phyloP scores from a whole-genome alignment of 1,284 basidiomycete species.

The Chalciporus sp. region DNA sequence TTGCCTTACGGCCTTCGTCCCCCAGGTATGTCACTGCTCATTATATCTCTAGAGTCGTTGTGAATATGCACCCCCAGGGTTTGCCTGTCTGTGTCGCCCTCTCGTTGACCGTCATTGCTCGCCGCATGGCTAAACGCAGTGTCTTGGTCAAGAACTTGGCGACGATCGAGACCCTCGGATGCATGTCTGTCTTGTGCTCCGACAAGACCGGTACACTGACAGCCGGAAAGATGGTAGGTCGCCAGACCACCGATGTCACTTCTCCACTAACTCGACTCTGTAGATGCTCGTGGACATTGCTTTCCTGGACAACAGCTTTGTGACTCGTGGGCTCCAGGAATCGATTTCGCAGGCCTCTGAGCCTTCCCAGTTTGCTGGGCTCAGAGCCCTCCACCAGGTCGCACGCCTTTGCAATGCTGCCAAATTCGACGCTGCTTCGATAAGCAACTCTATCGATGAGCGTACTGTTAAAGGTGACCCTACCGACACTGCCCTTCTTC shows the following conservation, averaged over 20 bases:
- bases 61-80: slow-evolving; percentile 32
- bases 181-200: slow-evolving; percentile 57
- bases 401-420: slow-evolving; percentile 62
- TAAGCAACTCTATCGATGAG: slow-evolving; percentile 36
- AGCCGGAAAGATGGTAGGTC: slow-evolving; percentile 41
- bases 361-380: not conserved
- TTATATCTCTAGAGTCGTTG: not conserved
- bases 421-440: slow-evolving; percentile 42
- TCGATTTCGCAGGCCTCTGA: slow-evolving; percentile 17
- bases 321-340: slow-evolving; percentile 26
- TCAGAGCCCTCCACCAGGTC: slow-evolving; percentile 41
- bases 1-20: slow-evolving; percentile 52
- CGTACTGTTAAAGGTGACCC: slow-evolving; percentile 58
- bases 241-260: not conserved
- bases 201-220: slow-evolving; percentile 57
- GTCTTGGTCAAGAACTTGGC: slow-evolving; percentile 62
- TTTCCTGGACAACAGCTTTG: slow-evolving; percentile 40
- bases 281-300: slow-evolving; percentile 45
- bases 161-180: slow-evolving; percentile 62
- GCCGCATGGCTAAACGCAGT: slow-evolving; percentile 51
- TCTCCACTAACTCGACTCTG: not conserved
- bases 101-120: slow-evolving; percentile 41
- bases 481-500: slow-evolving; percentile 59
- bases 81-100: slow-evolving; percentile 53
- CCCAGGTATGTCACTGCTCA: slow-evolving; percentile 35